Conservation (phyloP, 164 flowering plant species). For the Dillenia turbinata region DNA sequence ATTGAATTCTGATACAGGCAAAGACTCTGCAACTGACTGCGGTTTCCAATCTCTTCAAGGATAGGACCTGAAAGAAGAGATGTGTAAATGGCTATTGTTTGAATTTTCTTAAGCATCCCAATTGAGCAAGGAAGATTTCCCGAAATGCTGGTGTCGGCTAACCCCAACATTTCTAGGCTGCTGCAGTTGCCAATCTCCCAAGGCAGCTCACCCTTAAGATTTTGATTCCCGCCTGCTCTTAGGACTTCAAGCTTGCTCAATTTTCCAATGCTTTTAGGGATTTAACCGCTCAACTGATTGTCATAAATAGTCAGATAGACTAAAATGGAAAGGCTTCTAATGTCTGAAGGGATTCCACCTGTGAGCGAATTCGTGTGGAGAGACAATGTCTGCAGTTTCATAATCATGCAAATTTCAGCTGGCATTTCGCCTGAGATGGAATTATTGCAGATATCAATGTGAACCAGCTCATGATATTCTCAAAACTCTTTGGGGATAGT, state of each 20-base stretch:
- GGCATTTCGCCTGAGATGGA: constrained; percentile 74
- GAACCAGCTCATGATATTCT: constrained; percentile 36
- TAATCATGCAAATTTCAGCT: constrained; percentile 53
- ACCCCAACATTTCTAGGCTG: constrained; percentile 58
- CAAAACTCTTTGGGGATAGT: constrained; percentile 68
- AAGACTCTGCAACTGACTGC: constrained; percentile 68
- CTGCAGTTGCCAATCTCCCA: constrained; percentile 82
- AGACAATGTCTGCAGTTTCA: constrained; percentile 44
- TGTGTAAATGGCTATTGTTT: constrained; percentile 77
- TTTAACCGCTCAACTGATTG: constrained; percentile 64
- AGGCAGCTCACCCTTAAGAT: constrained; percentile 83
- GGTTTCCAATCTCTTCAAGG: constrained; percentile 86
- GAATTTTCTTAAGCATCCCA: constrained; percentile 60
- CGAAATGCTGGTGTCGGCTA: constrained; percentile 83
- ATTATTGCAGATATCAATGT: constrained; percentile 70
- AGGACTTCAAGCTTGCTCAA: constrained; percentile 50
- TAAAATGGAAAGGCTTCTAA: constrained; percentile 68
- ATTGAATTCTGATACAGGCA: constrained; percentile 84
- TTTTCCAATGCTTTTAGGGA: constrained; percentile 71
- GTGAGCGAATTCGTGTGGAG: constrained; percentile 61
- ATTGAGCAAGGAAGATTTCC: constrained; percentile 72
- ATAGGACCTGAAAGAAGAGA: constrained; percentile 69
- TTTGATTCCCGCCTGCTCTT: constrained; percentile 83
- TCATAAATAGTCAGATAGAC: constrained; percentile 52
- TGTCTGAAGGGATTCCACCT: constrained; percentile 58